These are phyloP conservation scores for Vigna reflexopilosa DNA, from an alignment of 306 rosid species.

Conservation along the genomic window DNA sequence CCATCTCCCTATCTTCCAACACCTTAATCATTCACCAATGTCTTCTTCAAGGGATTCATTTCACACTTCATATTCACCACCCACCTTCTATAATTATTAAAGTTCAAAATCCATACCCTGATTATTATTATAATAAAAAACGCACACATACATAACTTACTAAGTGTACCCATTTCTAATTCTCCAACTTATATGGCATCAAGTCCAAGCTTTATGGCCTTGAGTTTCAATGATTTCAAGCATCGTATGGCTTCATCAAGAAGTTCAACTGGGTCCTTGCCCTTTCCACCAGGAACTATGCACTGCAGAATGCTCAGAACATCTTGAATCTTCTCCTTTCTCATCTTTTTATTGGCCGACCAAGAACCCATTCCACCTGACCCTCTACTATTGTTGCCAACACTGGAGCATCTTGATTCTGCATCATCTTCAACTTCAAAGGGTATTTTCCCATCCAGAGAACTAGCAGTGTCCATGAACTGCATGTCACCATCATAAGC, in stretches of 20 bases:
- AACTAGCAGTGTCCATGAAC: constrained; percentile 67
- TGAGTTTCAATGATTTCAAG: constrained; percentile 72
- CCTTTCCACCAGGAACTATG: constrained; percentile 80
- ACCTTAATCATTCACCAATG: constrained; percentile 44
- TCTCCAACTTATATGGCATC: constrained; percentile 51
- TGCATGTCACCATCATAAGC: constrained; percentile 46
- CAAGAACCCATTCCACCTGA: constrained; percentile 50
- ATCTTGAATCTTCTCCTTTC: constrained; percentile 76
- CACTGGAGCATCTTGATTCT: constrained; percentile 73
- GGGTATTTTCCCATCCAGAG: constrained; percentile 56
- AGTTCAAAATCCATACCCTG: not conserved
- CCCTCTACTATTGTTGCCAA: constrained; percentile 43
- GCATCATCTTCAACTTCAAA: constrained; percentile 59
- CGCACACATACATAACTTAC: constrained; percentile 38
- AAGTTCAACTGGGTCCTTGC: constrained; percentile 72
- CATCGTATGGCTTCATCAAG: constrained; percentile 86
- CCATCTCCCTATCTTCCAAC: constrained; percentile 41
- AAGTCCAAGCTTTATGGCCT: constrained; percentile 68
- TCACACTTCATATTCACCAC: not conserved
- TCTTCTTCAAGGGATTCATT: constrained; percentile 11
- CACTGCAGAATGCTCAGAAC: constrained; percentile 73
- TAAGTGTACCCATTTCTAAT: constrained; percentile 6
- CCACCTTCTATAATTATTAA: too few species aligned
- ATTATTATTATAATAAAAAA: constrained; percentile 55
- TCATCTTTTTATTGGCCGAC: constrained; percentile 58